Percentiles rank a stretch among this genome's conserved stretches.
phyloP scores from a whole-genome alignment of 1,139 yeast genomes.

The Lodderomyces oxycetoniae region DNA sequence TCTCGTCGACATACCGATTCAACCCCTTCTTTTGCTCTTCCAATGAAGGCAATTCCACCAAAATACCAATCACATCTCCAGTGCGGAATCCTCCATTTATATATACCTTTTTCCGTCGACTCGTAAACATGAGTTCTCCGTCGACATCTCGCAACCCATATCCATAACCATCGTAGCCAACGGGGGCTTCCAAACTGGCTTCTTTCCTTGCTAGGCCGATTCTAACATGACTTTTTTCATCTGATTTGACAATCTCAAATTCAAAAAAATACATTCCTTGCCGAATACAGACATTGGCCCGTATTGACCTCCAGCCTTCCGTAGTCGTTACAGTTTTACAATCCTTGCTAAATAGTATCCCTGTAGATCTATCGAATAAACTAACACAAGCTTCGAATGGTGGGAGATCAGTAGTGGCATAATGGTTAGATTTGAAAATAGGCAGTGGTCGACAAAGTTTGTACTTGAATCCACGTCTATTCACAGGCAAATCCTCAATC shows the following conservation, averaged over 20 bases:
- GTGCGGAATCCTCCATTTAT: slow-evolving; percentile 47
- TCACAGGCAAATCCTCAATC: slow-evolving; percentile 74
- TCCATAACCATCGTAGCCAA: slow-evolving; percentile 92
- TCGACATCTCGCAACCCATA: slow-evolving; percentile 80
- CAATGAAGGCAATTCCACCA: slow-evolving; percentile 63
- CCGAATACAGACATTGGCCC: slow-evolving; percentile 70
- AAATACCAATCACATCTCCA: slow-evolving; percentile 82
- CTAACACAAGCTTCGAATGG: slow-evolving; percentile 63
- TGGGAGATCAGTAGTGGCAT: slow-evolving; percentile 69
- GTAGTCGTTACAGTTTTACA: slow-evolving; percentile 46
- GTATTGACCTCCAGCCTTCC: slow-evolving; percentile 77
- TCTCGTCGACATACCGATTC: slow-evolving; percentile 16
- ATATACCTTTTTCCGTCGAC: slow-evolving; percentile 51
- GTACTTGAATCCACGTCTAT: slow-evolving; percentile 79
- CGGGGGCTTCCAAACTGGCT: slow-evolving; percentile 90
- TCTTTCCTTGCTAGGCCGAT: slow-evolving; percentile 81
- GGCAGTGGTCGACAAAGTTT: slow-evolving; percentile 75
- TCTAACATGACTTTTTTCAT: slow-evolving; percentile 60
- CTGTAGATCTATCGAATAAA: slow-evolving; percentile 68
- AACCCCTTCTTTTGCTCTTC: slow-evolving; percentile 36
- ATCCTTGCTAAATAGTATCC: slow-evolving; percentile 45
- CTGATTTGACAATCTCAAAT: slow-evolving; percentile 49
- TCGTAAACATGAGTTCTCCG: slow-evolving; percentile 76
- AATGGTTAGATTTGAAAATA: slow-evolving; percentile 52
- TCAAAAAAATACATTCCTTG: slow-evolving; percentile 86